Evolutionary conservation across 1,284 basidiomycete genomes (phyloP).

Genomic region (Amylostereum areolatum): DNA sequence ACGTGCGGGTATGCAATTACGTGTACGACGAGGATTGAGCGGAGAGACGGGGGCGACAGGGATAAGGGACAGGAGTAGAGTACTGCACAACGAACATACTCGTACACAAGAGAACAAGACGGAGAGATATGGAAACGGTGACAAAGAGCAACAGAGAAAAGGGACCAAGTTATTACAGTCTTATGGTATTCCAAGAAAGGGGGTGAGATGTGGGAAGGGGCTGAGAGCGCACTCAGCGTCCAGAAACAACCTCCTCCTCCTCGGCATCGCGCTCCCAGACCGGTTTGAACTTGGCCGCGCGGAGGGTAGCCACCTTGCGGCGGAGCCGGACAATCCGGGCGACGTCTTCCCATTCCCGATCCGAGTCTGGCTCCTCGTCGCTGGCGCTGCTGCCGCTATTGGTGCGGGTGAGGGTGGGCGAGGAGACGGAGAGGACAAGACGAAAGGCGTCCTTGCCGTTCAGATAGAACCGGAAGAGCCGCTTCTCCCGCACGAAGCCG

Average conservation of each 20-base stretch:
- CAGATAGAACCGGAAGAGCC: constrained; percentile 92
- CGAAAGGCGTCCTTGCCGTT: constrained; percentile 88
- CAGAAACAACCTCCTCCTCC: background rate
- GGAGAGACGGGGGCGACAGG: too few relatives aligned
- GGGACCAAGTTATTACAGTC: too few relatives aligned
- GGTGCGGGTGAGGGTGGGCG: constrained; percentile 23
- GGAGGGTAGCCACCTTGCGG: background rate
- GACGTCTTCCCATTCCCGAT: constrained; percentile 1
- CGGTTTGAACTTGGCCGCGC: background rate
- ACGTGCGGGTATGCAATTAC: too few relatives aligned
- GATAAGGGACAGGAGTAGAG: too few relatives aligned
- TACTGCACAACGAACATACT: too few relatives aligned
- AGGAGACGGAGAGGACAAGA: constrained; percentile 53
- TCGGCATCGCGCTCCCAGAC: constrained; percentile 1
- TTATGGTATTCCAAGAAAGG: too few relatives aligned
- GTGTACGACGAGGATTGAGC: too few relatives aligned
- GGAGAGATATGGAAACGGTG: too few relatives aligned
- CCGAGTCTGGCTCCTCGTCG: background rate
- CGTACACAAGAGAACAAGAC: too few relatives aligned
- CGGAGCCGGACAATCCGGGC: background rate
- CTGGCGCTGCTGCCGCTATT: background rate
- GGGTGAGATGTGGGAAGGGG: too few relatives aligned
- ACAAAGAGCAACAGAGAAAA: too few relatives aligned
- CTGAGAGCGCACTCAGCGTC: background rate
- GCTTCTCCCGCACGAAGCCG: constrained; percentile 95